Base-by-base conservation (phyloP, 2,329 filamentous ascomycete genomes). In the Botrytis fragariae region DNA sequence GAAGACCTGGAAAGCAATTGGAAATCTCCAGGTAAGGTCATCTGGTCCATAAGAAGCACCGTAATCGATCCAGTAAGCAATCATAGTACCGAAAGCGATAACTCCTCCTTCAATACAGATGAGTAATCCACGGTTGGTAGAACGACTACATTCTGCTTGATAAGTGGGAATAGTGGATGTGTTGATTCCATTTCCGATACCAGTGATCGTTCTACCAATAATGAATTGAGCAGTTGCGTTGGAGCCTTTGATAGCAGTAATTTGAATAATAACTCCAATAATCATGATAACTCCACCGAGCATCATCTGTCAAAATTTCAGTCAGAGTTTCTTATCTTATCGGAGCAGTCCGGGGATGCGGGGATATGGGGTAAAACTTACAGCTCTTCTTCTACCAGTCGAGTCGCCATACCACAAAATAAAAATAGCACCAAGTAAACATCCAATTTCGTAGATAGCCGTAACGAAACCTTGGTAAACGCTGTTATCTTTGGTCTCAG, bases 41-140 rank as follows among this genome's bases (percentile, higher is more conserved):
- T 87, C 92, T 74, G 93, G 84, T 79, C 98, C 97, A 81, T 88
- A 98, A 69, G 92, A 95, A 83, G 94, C 97, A 79, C 96, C 95
- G 83, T 98, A 98, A 82, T 98, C 96, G 57, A 98, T 95, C 96
- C 96, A 99, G 51, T 98, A 95, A 77, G 95, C 98, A 71, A 94
- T 94, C 75, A 98, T 91, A 81, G 97, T 85, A 7, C 84, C 84
- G 54, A 85, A 84, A 0, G 87, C 88, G 76, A 90, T 89, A n/a
- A 89, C 74, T 8, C 87, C 86, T 59, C 87, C 88, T 77, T 90
- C 88, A 4, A 86, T 85, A 32, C 86, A 86, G 59, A 88, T 85
- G 37, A 83, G 80, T 69, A 82, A 81, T 45, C 87, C 87, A 45
- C 86, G 83, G 62, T 84, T 84, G 39, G 82, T 80, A 1, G 84